Conservation (phyloP, 768 basidiomycete genomes). For the Lactarius akahatsu region DNA sequence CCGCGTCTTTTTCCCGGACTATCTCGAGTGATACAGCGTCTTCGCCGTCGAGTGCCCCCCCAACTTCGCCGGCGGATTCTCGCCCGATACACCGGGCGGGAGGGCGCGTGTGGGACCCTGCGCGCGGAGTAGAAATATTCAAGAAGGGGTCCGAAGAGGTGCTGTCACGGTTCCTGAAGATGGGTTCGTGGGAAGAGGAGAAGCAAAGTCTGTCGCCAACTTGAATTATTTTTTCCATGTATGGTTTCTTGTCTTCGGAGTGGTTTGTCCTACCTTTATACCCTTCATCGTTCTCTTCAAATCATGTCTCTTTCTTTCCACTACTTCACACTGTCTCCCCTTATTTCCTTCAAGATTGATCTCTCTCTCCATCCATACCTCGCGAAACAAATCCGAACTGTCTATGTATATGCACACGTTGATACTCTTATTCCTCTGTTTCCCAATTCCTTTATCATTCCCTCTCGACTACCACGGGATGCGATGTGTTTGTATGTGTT, state of each 20-base stretch:
- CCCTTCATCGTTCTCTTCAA: conserved; percentile 22
- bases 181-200: conserved; percentile 70
- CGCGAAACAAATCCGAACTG: conserved; percentile 1
- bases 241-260: conserved; percentile 17
- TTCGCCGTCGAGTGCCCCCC: conserved; percentile 54
- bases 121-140: conserved; percentile 80
- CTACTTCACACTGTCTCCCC: not conserved
- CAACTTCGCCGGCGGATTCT: conserved; percentile 43
- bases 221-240: conserved; percentile 26
- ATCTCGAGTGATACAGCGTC: conserved; percentile 52
- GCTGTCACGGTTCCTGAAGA: conserved; percentile 75
- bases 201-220: conserved; percentile 28
- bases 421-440: not conserved
- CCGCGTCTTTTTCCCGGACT: conserved; percentile 36
- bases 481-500: conserved; percentile 1
- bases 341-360: not conserved
- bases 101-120: conserved; percentile 81
- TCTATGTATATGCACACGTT: conserved; percentile 16
- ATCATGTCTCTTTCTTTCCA: conserved; percentile 4
- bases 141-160: conserved; percentile 88
- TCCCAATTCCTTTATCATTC: conserved; percentile 10
- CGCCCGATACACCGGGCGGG: conserved; percentile 41
- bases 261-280: conserved; percentile 22
- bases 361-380: conserved; percentile 4
- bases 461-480: conserved; percentile 9